A percentile compares a stretch with the other conserved stretches of the same genome.
phyloP scores from a whole-genome alignment of 2,329 filamentous ascomycete species.

The Drechslerella dactyloides region DNA sequence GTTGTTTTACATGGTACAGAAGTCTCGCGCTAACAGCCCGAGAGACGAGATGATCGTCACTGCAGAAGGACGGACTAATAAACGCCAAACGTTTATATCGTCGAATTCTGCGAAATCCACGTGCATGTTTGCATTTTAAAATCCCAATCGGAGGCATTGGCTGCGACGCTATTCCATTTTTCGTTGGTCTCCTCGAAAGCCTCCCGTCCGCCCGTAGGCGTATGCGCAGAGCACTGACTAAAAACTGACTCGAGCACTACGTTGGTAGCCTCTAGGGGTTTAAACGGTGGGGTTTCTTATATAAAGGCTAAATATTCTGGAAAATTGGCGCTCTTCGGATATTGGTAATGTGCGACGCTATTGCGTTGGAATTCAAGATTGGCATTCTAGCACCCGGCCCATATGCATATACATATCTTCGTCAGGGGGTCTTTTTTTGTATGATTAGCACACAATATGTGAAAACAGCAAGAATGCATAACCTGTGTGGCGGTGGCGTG shows the following conservation, averaged over 20 bases:
- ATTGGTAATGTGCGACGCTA: not conserved
- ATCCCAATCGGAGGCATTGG: constrained; percentile 43
- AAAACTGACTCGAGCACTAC: constrained; percentile 1
- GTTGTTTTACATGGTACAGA: too few relatives aligned
- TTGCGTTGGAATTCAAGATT: too few relatives aligned
- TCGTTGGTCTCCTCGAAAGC: constrained; percentile 2
- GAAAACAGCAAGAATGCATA: too few relatives aligned
- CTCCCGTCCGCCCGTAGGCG: too few relatives aligned
- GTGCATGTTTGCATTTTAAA: constrained; percentile 42
- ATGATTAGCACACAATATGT: too few relatives aligned
- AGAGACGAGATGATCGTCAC: too few relatives aligned
- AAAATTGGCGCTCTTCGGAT: too few relatives aligned
- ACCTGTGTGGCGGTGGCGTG: constrained; percentile 37
- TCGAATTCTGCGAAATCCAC: constrained; percentile 28
- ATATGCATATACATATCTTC: too few relatives aligned
- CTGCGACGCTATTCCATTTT: constrained; percentile 23
- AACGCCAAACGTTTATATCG: constrained; percentile 48
- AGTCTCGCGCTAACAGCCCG: too few relatives aligned
- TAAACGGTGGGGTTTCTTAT: not conserved
- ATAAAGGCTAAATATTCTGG: constrained; percentile 32
- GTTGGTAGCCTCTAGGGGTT: not conserved
- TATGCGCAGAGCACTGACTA: too few relatives aligned
- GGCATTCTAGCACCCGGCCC: too few relatives aligned
- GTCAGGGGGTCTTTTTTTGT: too few relatives aligned
- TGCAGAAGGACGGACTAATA: constrained; percentile 13